A percentile compares a stretch with the other conserved stretches of the same genome.
These are phyloP conservation scores for Pseudognaphalium luteoalbum DNA, from an alignment of 129 eudicot species.

Conservation along the genomic window DNA sequence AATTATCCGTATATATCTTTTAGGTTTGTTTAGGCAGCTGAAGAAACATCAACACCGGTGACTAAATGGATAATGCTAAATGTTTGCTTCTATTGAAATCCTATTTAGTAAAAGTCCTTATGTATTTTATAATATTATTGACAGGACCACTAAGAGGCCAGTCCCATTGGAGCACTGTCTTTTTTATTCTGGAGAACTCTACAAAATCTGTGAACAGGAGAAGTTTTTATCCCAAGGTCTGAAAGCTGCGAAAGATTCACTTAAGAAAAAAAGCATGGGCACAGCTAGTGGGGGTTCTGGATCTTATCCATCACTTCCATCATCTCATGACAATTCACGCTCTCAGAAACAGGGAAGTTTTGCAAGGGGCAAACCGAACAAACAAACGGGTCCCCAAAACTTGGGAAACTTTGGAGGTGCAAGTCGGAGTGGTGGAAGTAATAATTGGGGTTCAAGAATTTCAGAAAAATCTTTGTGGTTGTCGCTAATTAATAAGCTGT, in stretches of 20 bases:
- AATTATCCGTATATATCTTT: too few relatives aligned
- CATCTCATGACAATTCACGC: conserved; percentile 53
- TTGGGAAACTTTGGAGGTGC: conserved; percentile 49
- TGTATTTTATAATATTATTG: not conserved
- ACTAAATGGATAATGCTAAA: not conserved
- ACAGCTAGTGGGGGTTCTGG: conserved; percentile 49
- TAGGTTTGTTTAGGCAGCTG: too few relatives aligned
- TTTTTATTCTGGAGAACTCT: conserved; percentile 88
- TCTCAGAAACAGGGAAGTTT: conserved; percentile 52
- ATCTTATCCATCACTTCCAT: conserved; percentile 44
- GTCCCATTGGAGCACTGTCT: conserved; percentile 96
- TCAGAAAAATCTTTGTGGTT: conserved; percentile 87
- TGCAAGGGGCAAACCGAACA: conserved; percentile 64
- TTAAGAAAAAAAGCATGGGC: conserved; percentile 57
- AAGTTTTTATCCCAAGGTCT: conserved; percentile 70
- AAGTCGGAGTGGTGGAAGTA: conserved; percentile 54
- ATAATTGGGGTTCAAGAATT: conserved; percentile 60
- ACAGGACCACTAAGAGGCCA: conserved; percentile 98
- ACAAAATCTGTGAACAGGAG: conserved; percentile 87
- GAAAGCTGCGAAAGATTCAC: conserved; percentile 78
- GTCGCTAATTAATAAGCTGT: conserved; percentile 75
- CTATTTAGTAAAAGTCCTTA: not conserved
- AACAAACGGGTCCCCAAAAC: conserved; percentile 64
- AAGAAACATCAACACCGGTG: not conserved
- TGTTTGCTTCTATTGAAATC: not conserved